Percentiles rank a stretch among this genome's conserved stretches.
These are phyloP conservation scores for Parietichytrium sp. DNA, from an alignment of 108 stramenopile genomes.

Conservation along the genomic window DNA sequence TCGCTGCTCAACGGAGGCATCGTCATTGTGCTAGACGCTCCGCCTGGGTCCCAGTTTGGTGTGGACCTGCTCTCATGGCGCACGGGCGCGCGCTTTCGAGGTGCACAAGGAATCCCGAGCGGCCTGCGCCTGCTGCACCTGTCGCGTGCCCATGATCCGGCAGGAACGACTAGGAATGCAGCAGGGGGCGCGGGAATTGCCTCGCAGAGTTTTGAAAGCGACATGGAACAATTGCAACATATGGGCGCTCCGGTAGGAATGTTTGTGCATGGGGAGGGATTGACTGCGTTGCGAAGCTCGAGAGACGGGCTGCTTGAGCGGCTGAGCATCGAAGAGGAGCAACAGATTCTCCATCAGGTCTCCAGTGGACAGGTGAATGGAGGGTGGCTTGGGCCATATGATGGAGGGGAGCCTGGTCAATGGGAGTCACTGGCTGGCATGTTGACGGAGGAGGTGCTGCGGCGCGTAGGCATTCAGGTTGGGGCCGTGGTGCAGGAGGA, in stretches of 20 bases:
- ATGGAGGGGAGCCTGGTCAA: not conserved
- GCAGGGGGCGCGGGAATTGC: not conserved
- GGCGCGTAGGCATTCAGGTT: not conserved
- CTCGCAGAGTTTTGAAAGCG: not conserved
- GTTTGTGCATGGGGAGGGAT: no score
- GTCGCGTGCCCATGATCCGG: not conserved
- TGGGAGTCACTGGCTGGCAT: not conserved
- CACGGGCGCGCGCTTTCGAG: not conserved
- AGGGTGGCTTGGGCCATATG: not conserved
- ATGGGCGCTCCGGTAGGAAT: no score
- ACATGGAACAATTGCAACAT: no score
- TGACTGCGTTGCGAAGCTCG: not conserved
- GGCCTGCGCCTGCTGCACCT: slow-evolving; percentile 21
- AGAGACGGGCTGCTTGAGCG: no score
- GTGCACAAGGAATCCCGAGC: not conserved
- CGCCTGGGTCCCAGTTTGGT: not conserved
- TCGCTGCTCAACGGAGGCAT: no score
- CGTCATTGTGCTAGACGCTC: slow-evolving; percentile 31
- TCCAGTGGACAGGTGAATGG: not conserved
- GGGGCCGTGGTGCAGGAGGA: not conserved
- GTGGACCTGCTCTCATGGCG: not conserved
- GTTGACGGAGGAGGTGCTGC: not conserved
- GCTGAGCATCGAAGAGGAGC: slow-evolving; percentile 22
- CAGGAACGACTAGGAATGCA: not conserved
- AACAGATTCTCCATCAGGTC: not conserved